Conservation (phyloP, 225 moss, liverwort and hornwort species). For the Asterella californica region DNA sequence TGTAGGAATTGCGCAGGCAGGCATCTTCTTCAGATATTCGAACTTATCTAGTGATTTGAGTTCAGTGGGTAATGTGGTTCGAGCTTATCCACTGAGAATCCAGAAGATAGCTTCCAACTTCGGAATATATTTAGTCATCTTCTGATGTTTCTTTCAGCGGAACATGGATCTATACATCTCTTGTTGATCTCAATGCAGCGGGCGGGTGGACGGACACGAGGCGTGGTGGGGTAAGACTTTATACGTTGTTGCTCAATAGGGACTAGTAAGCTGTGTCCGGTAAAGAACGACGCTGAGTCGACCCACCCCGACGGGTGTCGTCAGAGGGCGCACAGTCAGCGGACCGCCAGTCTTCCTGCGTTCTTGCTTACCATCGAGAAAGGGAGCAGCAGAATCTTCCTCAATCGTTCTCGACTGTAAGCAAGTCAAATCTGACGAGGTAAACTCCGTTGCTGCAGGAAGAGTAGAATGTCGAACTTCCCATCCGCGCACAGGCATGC, state of each 20-base stretch:
- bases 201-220: too few species aligned
- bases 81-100: neutral
- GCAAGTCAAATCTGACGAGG: constrained; percentile 9
- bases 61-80: neutral
- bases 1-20: neutral
- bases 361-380: neutral
- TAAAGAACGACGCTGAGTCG: too few species aligned
- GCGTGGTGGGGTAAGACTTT: too few species aligned
- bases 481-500: neutral
- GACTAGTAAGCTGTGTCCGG: neutral
- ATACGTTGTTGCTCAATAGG: too few species aligned
- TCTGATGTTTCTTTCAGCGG: too few species aligned
- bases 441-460: neutral
- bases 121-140: too few species aligned
- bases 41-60: neutral
- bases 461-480: constrained; percentile 2
- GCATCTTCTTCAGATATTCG: neutral
- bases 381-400: neutral
- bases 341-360: neutral
- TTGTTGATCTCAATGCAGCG: too few species aligned
- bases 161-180: too few species aligned
- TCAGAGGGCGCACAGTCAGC: neutral
- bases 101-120: neutral
- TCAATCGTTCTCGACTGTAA: neutral
- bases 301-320: neutral